phyloP scores from a whole-genome alignment of 352 stramenopile species.

The Phytopythium mirpurense region DNA sequence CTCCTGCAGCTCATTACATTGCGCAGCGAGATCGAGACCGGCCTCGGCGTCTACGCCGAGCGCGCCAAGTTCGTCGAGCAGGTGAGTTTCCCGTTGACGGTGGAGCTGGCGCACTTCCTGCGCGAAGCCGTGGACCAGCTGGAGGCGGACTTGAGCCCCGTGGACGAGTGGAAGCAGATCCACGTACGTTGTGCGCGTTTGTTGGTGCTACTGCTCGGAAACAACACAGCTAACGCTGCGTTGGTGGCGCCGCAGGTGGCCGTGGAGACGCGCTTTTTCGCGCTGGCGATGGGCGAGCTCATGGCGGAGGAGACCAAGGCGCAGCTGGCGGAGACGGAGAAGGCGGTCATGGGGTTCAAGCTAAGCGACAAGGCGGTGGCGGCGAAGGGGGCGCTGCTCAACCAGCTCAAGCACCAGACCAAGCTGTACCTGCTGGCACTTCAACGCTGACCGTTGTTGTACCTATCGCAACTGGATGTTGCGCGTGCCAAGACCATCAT shows the following conservation, averaged over 20 bases:
- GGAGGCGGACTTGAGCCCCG: slow-evolving; percentile 5
- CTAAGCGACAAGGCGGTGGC: slow-evolving; percentile 27
- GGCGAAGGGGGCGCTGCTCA: slow-evolving; percentile 44
- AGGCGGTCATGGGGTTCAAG: slow-evolving; percentile 32
- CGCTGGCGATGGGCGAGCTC: slow-evolving; percentile 44
- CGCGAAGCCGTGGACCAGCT: slow-evolving; percentile 27
- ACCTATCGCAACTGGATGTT: not conserved
- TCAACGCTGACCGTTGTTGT: slow-evolving; percentile 17
- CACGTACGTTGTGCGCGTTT: slow-evolving; percentile 36
- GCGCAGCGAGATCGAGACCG: slow-evolving; percentile 65
- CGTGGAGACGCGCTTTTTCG: slow-evolving; percentile 73
- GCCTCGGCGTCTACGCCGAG: slow-evolving; percentile 47
- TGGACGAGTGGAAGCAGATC: slow-evolving; percentile 50
- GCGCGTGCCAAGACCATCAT: not conserved
- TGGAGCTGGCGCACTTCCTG: slow-evolving; percentile 39
- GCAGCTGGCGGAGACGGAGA: slow-evolving; percentile 44
- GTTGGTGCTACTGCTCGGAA: too few species aligned
- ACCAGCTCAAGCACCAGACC: slow-evolving; percentile 77
- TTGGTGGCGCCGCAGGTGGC: slow-evolving; percentile 31
- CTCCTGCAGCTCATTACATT: slow-evolving; percentile 71
- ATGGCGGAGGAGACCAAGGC: slow-evolving; percentile 50
- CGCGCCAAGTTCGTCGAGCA: slow-evolving; percentile 49
- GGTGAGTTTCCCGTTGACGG: slow-evolving; percentile 50
- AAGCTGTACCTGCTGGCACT: slow-evolving; percentile 75
- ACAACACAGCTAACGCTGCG: slow-evolving; percentile 12